A percentile compares a stretch with the other conserved stretches of the same genome.
Conservation (phyloP, 2,329 filamentous ascomycete genomes). For the Metarhizium brunneum region DNA sequence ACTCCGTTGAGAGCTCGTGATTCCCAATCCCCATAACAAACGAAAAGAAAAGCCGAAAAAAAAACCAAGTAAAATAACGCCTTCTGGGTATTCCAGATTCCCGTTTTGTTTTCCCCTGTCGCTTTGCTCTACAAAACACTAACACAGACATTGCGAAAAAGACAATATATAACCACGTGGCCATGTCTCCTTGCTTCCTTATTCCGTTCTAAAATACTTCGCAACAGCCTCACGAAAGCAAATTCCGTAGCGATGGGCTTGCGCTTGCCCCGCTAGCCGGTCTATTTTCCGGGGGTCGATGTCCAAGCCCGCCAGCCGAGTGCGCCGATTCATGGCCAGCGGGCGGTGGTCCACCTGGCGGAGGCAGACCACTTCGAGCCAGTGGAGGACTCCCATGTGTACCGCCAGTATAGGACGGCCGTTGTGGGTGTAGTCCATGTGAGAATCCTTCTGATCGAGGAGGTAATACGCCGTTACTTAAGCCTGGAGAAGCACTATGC, state of each 20-base stretch:
- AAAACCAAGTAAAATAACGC: neutral
- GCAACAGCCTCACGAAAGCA: conserved; percentile 47
- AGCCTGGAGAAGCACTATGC: conserved; percentile 19
- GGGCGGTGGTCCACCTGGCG: conserved; percentile 11
- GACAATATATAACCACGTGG: neutral
- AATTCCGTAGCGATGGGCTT: conserved; percentile 65
- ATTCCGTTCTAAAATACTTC: neutral
- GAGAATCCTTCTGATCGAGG: conserved; percentile 25
- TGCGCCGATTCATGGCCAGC: conserved; percentile 17
- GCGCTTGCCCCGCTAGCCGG: conserved; percentile 61
- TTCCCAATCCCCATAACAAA: too few relatives aligned
- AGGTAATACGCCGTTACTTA: conserved; percentile 24
- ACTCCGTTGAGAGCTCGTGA: too few relatives aligned
- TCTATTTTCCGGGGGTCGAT: conserved; percentile 30
- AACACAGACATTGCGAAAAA: neutral
- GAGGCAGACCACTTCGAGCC: conserved; percentile 28
- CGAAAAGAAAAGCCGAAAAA: neutral
- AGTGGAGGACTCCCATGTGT: conserved; percentile 37
- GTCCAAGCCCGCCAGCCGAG: conserved; percentile 14
- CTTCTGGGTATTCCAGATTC: conserved; percentile 1
- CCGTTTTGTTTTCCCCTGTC: neutral
- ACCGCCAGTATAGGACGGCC: conserved; percentile 31
- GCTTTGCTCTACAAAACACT: neutral
- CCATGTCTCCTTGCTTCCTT: neutral
- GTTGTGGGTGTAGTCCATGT: conserved; percentile 32